phyloP scores from a whole-genome alignment of 306 rosid species.

The Pterocarpus santalinus region DNA sequence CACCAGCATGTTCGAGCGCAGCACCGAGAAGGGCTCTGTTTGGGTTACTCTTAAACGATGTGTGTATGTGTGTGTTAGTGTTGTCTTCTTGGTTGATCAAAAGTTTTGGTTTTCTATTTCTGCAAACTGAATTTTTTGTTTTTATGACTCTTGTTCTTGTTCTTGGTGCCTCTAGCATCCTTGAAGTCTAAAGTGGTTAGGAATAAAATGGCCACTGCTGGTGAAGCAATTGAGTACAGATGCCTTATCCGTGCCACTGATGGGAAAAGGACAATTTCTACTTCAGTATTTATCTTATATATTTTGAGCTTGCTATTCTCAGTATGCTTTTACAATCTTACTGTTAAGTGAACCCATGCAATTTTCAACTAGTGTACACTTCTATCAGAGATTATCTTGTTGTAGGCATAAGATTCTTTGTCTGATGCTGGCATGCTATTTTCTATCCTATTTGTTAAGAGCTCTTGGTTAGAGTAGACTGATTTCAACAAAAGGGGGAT shows the following conservation, averaged over 20 bases:
- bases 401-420: background rate
- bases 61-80: slow-evolving; percentile 48
- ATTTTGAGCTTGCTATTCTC: slow-evolving; percentile 13
- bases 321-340: background rate
- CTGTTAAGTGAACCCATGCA: slow-evolving; percentile 4
- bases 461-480: slow-evolving; percentile 23
- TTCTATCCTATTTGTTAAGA: background rate
- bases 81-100: background rate
- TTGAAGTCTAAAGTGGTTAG: slow-evolving; percentile 76
- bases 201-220: slow-evolving; percentile 76
- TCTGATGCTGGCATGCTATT: slow-evolving; percentile 2
- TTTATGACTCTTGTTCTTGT: background rate
- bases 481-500: background rate
- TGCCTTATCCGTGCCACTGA: slow-evolving; percentile 95
- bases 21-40: slow-evolving; percentile 81
- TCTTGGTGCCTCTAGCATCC: slow-evolving; percentile 64
- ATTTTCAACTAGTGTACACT: background rate
- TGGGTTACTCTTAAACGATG: slow-evolving; percentile 99
- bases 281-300: slow-evolving; percentile 67
- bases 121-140: slow-evolving; percentile 38
- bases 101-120: slow-evolving; percentile 29
- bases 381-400: slow-evolving; percentile 19
- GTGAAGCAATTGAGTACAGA: slow-evolving; percentile 75
- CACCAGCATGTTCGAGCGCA: slow-evolving; percentile 89
- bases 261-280: slow-evolving; percentile 90